Base-by-base conservation (phyloP, 2,329 filamentous ascomycete genomes). In the Ceratocystis diversiconidia region DNA sequence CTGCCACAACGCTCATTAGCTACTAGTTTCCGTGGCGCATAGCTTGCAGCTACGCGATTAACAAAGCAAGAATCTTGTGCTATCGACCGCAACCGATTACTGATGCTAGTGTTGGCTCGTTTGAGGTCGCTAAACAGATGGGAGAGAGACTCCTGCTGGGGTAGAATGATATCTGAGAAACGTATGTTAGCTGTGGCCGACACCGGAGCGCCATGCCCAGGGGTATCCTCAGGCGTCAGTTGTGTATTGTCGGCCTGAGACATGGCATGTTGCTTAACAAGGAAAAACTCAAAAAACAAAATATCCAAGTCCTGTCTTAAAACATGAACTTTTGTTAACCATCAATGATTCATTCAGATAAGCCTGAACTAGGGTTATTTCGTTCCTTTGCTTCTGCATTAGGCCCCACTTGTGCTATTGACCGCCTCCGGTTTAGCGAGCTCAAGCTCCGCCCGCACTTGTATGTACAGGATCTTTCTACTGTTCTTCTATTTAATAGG, bases 1-100 rank as follows among this genome's bases (percentile, higher is more conserved):
- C 89, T 92, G 0, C 94, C 94, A 74, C 94, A 97, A 67, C 94
- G 83, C 78, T 97, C 92, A 73, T 99, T 99, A 36, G 92, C 91
- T 15, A 97, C 79, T 1, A 97, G 78, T 0, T 91, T 90, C 1
- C 92, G 78, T 2, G 71, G 55, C 25, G 66, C 70, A 66, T 79
- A 84, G 0, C 80, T 78, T 1, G 74, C 73, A 0, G 83, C 80
- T 0, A 90, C 85, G 6, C 77, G 73, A 28, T 77, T 74, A 25
- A 94, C 89, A 73, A 96, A 97, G 1, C 74, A 74, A 7, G 90
- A 86, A 74, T 97, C 94, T 32, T 81, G 76, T 67, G 80, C 78
- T 73, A 97, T 92, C 32, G 90, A 96, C 36, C 78, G 77, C 12
- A 99, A 83, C 17, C 92, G 87, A 76, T 96, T 96, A 68, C 87